Percentiles rank a stretch among this genome's conserved stretches.
These are phyloP conservation scores for Quercus berberidifolia DNA, from an alignment of 306 rosid genomes.

Conservation along the genomic window DNA sequence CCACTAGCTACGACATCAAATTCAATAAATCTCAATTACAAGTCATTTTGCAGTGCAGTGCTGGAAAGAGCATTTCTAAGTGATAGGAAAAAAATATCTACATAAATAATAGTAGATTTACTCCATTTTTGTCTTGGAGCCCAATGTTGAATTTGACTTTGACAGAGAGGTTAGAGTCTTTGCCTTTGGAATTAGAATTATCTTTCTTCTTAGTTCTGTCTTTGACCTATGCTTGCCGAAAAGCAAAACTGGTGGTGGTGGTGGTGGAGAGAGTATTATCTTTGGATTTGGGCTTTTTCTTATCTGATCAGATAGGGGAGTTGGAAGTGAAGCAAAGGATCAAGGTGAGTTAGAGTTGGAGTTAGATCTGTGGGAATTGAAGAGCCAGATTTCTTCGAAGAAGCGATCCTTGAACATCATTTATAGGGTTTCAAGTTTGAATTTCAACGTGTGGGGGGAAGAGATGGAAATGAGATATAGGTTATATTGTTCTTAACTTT, in stretches of 20 bases:
- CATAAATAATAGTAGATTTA: no score
- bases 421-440: not conserved
- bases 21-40: no score
- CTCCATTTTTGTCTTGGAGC: not conserved
- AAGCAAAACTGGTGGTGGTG: not conserved
- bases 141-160: slow-evolving; percentile 9
- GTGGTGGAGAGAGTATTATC: slow-evolving; percentile 20
- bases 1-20: rapidly evolving
- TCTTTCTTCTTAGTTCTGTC: slow-evolving; percentile 57
- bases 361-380: slow-evolving; percentile 66
- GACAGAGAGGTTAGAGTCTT: slow-evolving; percentile 35
- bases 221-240: slow-evolving; percentile 38
- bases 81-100: no score
- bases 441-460: no score
- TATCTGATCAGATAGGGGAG: slow-evolving; percentile 83
- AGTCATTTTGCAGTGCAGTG: no score
- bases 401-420: slow-evolving; percentile 97
- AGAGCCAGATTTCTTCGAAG: slow-evolving; percentile 81
- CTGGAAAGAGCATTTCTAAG: no score
- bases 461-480: no score
- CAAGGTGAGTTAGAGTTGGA: slow-evolving; percentile 57
- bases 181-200: slow-evolving; percentile 26
- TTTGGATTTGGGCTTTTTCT: slow-evolving; percentile 69
- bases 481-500: no score
- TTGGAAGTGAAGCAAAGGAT: slow-evolving; percentile 48